Evolutionary conservation across 208 protist species (phyloP), one percentile per base, ranked within the genome.

Genomic region (Trypanosoma congolense): DNA sequence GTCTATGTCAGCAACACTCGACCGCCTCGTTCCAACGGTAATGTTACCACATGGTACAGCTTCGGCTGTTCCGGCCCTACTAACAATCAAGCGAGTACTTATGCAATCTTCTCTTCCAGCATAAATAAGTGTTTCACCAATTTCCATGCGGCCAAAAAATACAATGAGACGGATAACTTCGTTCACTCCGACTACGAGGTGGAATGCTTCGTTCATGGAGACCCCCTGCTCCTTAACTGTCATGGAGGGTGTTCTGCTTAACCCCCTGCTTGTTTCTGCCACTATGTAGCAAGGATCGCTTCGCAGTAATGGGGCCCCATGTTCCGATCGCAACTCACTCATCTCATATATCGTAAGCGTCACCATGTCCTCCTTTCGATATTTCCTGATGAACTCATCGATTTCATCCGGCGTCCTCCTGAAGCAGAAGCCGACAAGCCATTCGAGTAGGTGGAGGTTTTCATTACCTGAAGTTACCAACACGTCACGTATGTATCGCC

Each of bases 391-490:
- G 16, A 64, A 21, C 19, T 9, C 30, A 19, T 70, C 55, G 2
- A 70, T 38, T 31, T 63, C 55, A n/a, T 21, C 4, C 4, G 31
- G 29, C 14, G 41, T 19, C 21, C 45, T 52, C 8, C 26, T 9
- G 22, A 51, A 56, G 47, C 45, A 73, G 10, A 46, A n/a, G 1
- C 70, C 70, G 2, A 77, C 59, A 41, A 70, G 52, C 65, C 57
- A 67, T 38, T 82, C 75, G 0, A 75, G 59, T 19, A 52, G 48
- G 49, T 82, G 75, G 2, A 82, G 44, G 24, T 77, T 24, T n/a
- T 14, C 33, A 1, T 25, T 28, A n/a, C 33, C 58, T 35, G 33
- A 3, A 9, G 26, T n/a, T 31, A 52, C 25, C 9, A 77, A 25
- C 1, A 58, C 24, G 4, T 48, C 28, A 24, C 40, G 33, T 19